phyloP scores from a whole-genome alignment of 2,329 filamentous ascomycete genomes.

The Didymella arachidicola region DNA sequence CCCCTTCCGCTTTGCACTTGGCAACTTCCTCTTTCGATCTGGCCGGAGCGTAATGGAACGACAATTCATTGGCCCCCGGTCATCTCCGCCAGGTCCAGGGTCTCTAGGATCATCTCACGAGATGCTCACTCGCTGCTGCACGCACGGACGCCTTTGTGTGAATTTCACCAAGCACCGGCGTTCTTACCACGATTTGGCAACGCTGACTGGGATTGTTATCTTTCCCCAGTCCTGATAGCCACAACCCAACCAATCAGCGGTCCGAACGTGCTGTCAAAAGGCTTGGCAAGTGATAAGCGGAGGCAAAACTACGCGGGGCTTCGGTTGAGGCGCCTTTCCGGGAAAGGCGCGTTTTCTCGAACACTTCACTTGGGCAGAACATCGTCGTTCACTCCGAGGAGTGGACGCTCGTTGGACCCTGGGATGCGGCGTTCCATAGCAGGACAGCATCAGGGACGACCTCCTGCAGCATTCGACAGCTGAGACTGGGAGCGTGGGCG shows the following conservation, averaged over 20 bases:
- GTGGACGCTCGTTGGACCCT: constrained; percentile 10
- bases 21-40: constrained; percentile 48
- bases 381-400: constrained; percentile 22
- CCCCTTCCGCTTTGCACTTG: constrained; percentile 36
- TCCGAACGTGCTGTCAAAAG: constrained; percentile 24
- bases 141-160: constrained; percentile 27
- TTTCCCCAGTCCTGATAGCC: constrained; percentile 38
- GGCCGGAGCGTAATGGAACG: constrained; percentile 25
- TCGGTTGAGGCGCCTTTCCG: constrained; percentile 45
- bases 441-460: not conserved
- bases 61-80: constrained; percentile 41
- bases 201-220: constrained; percentile 42
- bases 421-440: constrained; percentile 7
- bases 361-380: constrained; percentile 35
- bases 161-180: constrained; percentile 25
- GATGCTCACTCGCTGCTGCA: constrained; percentile 34
- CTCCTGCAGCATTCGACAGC: constrained; percentile 2
- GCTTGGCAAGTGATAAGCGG: constrained; percentile 45
- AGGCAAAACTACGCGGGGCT: constrained; percentile 46
- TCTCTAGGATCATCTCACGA: constrained; percentile 23
- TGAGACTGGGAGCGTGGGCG: not conserved
- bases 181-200: constrained; percentile 34
- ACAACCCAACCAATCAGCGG: constrained; percentile 28
- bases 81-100: constrained; percentile 40
- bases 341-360: constrained; percentile 43